Percentiles rank a stretch among this genome's conserved stretches.
phyloP scores from a whole-genome alignment of 2,329 filamentous ascomycete genomes.

The Ilyonectria destructans region DNA sequence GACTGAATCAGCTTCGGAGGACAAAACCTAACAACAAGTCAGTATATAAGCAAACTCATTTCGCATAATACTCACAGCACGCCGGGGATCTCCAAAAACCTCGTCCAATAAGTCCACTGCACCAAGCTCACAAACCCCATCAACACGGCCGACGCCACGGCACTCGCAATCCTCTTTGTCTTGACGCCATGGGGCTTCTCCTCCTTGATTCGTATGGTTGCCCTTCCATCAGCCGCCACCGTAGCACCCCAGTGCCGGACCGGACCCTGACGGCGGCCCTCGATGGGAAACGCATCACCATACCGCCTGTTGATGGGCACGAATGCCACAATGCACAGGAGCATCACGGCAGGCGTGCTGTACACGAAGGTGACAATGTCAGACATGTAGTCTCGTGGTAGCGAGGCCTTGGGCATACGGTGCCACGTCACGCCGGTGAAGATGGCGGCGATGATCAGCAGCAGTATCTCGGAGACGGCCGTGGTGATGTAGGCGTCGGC shows the following conservation, averaged over 20 bases:
- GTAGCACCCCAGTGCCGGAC: constrained; percentile 40
- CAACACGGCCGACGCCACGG: constrained; percentile 21
- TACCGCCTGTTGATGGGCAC: constrained; percentile 44
- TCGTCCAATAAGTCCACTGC: constrained; percentile 42
- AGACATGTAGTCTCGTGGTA: constrained; percentile 31
- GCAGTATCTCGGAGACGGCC: constrained; percentile 37
- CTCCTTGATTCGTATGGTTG: constrained; percentile 35
- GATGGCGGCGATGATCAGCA: constrained; percentile 41
- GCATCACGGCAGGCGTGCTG: constrained; percentile 41
- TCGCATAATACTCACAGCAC: constrained; percentile 33
- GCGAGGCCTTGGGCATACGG: constrained; percentile 35
- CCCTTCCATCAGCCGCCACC: constrained; percentile 35
- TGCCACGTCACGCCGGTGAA: constrained; percentile 48
- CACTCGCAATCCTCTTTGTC: constrained; percentile 33
- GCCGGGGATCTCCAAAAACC: constrained; percentile 38
- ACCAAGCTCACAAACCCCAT: constrained; percentile 38
- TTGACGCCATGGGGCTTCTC: constrained; percentile 9
- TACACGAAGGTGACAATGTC: constrained; percentile 43
- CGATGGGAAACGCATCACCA: constrained; percentile 43
- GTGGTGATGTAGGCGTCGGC: constrained; percentile 44
- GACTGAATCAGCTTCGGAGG: constrained; percentile 33
- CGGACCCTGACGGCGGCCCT: constrained; percentile 35
- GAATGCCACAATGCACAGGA: constrained; percentile 39
- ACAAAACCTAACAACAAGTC: constrained; percentile 26
- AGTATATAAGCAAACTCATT: neutral